Percentiles rank a stretch among this genome's conserved stretches.
These are phyloP conservation scores for Macrophomina tecta DNA, from an alignment of 2,329 filamentous ascomycete species.

Conservation along the genomic window DNA sequence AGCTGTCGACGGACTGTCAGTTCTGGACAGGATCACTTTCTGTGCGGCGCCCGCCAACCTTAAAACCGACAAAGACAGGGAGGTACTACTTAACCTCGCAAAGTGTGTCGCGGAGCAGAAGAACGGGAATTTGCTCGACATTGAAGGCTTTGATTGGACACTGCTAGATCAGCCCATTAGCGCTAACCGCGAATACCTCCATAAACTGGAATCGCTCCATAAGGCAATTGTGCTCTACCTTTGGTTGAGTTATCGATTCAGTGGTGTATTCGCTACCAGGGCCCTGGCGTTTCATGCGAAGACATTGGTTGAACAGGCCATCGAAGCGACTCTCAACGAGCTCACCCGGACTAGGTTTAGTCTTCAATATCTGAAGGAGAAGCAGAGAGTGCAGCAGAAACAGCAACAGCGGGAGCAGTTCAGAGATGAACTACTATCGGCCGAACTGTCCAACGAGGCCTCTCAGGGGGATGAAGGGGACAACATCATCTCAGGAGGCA, in stretches of 20 bases:
- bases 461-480: not conserved
- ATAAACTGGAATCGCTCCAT: conserved; percentile 77
- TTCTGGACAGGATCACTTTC: conserved; percentile 77
- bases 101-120: conserved; percentile 70
- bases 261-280: conserved; percentile 78
- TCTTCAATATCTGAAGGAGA: not conserved
- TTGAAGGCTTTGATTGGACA: conserved; percentile 74
- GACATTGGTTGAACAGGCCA: conserved; percentile 74
- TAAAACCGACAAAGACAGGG: conserved; percentile 54
- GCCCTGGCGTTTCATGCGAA: conserved; percentile 81
- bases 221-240: conserved; percentile 83
- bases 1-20: conserved; percentile 67
- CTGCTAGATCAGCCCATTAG: conserved; percentile 66
- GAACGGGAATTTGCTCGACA: conserved; percentile 72
- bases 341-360: not conserved
- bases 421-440: not conserved
- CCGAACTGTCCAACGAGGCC: not conserved
- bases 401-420: not conserved
- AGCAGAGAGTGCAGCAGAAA: not conserved
- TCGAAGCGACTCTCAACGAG: conserved; percentile 59
- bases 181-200: conserved; percentile 63
- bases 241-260: conserved; percentile 91
- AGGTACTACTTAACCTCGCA: conserved; percentile 69
- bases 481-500: not conserved
- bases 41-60: conserved; percentile 72